Conservation (phyloP, 2,329 filamentous ascomycete species). For the Aspergillus sclerotialis region DNA sequence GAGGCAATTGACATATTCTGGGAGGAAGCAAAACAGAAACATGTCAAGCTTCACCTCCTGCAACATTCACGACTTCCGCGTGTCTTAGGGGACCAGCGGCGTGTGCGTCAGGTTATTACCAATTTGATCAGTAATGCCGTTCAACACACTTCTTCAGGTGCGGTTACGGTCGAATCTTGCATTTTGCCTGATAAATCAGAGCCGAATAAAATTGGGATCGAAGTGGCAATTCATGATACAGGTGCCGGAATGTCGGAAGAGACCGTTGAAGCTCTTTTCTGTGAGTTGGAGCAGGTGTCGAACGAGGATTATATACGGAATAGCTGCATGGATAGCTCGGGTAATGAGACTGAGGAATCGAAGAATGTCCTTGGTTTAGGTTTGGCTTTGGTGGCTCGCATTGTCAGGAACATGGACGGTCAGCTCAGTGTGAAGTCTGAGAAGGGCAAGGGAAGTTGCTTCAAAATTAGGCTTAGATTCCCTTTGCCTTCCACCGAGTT, state of each 20-base stretch:
- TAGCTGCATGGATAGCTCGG: conserved; percentile 16
- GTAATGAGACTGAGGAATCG: conserved; percentile 20
- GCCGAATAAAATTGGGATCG: conserved; percentile 54
- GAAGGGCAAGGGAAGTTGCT: conserved; percentile 69
- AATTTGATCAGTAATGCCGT: conserved; percentile 83
- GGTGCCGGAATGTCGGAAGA: conserved; percentile 56
- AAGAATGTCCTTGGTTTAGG: conserved; percentile 64
- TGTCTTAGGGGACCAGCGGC: conserved; percentile 70
- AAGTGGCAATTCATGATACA: conserved; percentile 69
- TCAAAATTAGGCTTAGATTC: conserved; percentile 73
- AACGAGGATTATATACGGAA: conserved; percentile 43
- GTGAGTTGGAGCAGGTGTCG: conserved; percentile 59
- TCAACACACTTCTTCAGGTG: conserved; percentile 64
- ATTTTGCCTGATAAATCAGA: conserved; percentile 40
- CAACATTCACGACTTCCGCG: conserved; percentile 63
- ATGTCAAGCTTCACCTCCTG: conserved; percentile 61
- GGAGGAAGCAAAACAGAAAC: conserved; percentile 69
- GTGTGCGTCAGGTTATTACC: conserved; percentile 71
- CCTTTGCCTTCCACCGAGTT: conserved; percentile 46
- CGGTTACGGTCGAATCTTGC: conserved; percentile 64
- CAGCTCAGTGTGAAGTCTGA: conserved; percentile 79
- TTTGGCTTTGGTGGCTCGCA: conserved; percentile 72
- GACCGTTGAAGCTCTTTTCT: conserved; percentile 53
- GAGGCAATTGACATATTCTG: conserved; percentile 71
- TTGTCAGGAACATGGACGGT: conserved; percentile 79